Base-by-base conservation (phyloP, 108 stramenopile genomes). In the Licmophora abbreviata region DNA sequence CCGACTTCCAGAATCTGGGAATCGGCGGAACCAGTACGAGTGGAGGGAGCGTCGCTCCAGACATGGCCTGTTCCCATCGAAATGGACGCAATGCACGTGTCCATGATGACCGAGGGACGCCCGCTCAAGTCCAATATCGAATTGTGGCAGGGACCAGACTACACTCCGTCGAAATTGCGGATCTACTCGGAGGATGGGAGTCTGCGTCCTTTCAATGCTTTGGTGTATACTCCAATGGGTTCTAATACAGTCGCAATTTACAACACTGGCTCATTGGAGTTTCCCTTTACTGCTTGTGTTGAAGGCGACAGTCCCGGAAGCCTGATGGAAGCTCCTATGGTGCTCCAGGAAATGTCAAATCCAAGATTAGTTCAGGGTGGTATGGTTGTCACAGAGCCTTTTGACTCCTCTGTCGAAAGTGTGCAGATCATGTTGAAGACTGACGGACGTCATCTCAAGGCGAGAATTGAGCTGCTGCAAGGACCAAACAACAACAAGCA, bases 401-500 rank as follows among this genome's bases (percentile, higher is more conserved):
- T 88, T 61, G 54, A 59, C 33, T 77, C 82, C 38, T 54, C 73
- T 20, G 87, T 88, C 27, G 63, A 70, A 33, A 73, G 67, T 35
- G 87, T 88, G 44, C 66, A 65, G 47, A 63, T 81, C 52, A 51
- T 77, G 18, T 66, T 88, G 45, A 76, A 77, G 66, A 84, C 80
- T 17, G 87, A 84, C 51, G 87, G 82, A 64, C 87, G 87, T 77
- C 82, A 79, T 3, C 61, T 88, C 63, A 88, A 88, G 53, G 79
- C 87, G 44, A 59, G 80, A 44, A 81, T 88, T 49, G 87, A 84
- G 52, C 66, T 88, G 48, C 64, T 81, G 37, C 82, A 81, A 68
- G 86, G 86, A 54, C 86, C 86, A 29, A 88, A 88, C 69, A 83
- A 88, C 66, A 81, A 76, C 86, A 88, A 88, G 75, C 86, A 88